Percentiles rank a stretch among this genome's conserved stretches.
These are phyloP conservation scores for Tilletia indica DNA, from an alignment of 1,284 basidiomycete species.

Conservation along the genomic window DNA sequence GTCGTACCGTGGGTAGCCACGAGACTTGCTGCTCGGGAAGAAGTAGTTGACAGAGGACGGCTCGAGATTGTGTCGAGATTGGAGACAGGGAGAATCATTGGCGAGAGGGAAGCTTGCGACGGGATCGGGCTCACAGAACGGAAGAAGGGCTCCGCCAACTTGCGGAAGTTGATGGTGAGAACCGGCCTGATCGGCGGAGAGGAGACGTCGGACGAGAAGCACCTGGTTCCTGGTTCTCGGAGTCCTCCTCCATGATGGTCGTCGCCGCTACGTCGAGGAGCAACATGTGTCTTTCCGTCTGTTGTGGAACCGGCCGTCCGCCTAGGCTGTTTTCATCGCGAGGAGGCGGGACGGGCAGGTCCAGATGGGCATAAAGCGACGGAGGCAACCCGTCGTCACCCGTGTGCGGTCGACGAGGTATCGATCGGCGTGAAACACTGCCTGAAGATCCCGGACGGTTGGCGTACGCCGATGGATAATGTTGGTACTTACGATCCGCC, in stretches of 20 bases:
- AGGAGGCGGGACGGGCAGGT: neutral
- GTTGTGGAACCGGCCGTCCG: neutral
- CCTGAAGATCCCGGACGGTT: neutral
- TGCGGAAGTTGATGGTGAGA: neutral
- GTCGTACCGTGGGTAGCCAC: neutral
- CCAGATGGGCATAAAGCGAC: neutral
- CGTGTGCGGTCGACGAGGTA: neutral
- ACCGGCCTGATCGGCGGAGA: neutral
- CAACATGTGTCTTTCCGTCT: too few relatives aligned
- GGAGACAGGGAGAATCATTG: neutral
- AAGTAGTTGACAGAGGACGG: neutral
- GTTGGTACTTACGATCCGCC: neutral
- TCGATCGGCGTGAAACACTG: neutral
- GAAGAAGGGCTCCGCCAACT: conserved; percentile 2
- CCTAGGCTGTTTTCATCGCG: neutral
- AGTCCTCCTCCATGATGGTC: neutral
- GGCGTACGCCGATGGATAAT: neutral
- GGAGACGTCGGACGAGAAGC: neutral
- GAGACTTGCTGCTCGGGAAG: neutral
- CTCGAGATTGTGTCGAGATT: neutral
- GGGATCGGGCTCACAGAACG: neutral
- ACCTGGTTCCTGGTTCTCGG: neutral
- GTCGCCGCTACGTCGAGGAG: neutral
- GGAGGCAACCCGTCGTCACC: neutral
- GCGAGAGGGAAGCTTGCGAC: neutral